phyloP scores from a whole-genome alignment of 2,329 filamentous ascomycete species.

The Ceratocystis lukuohia region DNA sequence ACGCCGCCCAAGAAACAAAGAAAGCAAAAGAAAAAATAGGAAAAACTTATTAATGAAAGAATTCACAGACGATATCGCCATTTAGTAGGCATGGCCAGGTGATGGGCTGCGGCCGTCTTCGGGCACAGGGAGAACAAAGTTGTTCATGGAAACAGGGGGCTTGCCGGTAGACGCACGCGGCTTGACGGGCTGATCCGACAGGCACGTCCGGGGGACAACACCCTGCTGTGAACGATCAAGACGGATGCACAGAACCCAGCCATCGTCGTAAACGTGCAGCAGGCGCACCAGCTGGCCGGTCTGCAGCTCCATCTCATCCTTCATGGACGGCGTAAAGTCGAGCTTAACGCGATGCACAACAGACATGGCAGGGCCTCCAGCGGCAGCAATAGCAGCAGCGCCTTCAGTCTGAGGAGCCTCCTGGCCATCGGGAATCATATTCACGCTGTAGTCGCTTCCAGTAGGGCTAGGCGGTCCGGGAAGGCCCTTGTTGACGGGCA shows the following conservation, averaged over 20 bases:
- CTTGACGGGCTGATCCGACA: constrained; percentile 85
- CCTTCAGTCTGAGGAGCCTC: constrained; percentile 34
- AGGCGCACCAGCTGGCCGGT: constrained; percentile 76
- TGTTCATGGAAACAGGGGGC: constrained; percentile 15
- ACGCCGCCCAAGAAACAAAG: constrained; percentile 7
- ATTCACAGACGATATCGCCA: neutral
- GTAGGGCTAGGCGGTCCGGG: constrained; percentile 42
- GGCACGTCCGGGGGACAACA: constrained; percentile 83
- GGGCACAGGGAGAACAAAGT: neutral
- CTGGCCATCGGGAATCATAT: constrained; percentile 38
- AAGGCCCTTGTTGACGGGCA: constrained; percentile 28
- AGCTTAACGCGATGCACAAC: constrained; percentile 85
- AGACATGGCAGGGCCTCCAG: constrained; percentile 44
- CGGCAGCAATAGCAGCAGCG: constrained; percentile 48
- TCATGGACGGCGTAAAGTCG: constrained; percentile 84
- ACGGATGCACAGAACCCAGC: constrained; percentile 87
- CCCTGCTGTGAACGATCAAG: constrained; percentile 86
- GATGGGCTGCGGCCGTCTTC: constrained; percentile 3
- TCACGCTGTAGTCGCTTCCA: constrained; percentile 49
- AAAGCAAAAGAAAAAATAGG: neutral
- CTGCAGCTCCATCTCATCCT: constrained; percentile 73
- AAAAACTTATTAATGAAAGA: neutral
- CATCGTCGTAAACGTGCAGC: constrained; percentile 93
- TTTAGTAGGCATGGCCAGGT: constrained; percentile 14
- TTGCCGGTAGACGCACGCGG: constrained; percentile 47